Evolutionary conservation across 768 basidiomycete genomes (phyloP).

Genomic region (Mycena floridula): DNA sequence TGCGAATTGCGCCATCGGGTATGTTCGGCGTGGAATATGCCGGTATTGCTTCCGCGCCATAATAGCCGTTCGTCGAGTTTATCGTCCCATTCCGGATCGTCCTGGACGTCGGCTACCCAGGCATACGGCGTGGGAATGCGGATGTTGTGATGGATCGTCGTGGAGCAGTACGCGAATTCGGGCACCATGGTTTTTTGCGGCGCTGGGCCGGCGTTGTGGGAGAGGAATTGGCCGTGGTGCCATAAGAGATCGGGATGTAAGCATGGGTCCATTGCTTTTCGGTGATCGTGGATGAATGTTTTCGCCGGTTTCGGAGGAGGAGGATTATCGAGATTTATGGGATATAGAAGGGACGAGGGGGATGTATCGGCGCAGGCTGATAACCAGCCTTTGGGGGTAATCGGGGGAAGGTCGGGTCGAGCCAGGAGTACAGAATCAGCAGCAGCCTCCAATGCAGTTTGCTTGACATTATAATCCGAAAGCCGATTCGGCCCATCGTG

Average conservation of each 20-base stretch:
- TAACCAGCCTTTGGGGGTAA: conserved; percentile 29
- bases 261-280: conserved; percentile 43
- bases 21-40: conserved; percentile 38
- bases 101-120: conserved; percentile 36
- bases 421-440: conserved; percentile 28
- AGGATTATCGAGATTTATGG: conserved; percentile 27
- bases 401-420: conserved; percentile 22
- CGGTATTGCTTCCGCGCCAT: conserved; percentile 74
- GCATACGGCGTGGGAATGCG: conserved; percentile 40
- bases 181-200: conserved; percentile 40
- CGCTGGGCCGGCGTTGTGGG: conserved; percentile 29
- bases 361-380: conserved; percentile 34
- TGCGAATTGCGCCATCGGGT: conserved; percentile 42
- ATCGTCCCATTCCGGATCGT: conserved; percentile 55
- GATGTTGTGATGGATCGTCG: conserved; percentile 49
- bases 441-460: conserved; percentile 26
- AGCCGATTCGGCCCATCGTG: conserved; percentile 31
- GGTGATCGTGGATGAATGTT: conserved; percentile 45
- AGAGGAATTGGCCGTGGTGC: conserved; percentile 47
- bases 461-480: conserved; percentile 24
- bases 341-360: conserved; percentile 24
- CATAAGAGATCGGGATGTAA: conserved; percentile 35
- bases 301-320: conserved; percentile 26
- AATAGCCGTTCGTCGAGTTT: conserved; percentile 51
- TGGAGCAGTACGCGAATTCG: conserved; percentile 46